Conservation (phyloP, 208 protist genomes). For the Crithidia thermophila region DNA sequence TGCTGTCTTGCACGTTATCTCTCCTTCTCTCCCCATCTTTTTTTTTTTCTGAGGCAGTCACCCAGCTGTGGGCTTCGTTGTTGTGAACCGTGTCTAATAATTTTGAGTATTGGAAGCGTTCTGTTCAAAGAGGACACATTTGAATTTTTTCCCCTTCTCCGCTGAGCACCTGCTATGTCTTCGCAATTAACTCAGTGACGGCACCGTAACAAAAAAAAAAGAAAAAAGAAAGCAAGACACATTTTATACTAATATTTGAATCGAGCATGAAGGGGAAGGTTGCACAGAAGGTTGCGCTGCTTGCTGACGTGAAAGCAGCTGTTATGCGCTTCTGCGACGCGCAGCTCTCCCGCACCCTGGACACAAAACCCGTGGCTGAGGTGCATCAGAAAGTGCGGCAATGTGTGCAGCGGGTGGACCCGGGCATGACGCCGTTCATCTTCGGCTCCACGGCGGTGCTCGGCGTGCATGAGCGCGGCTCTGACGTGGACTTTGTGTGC, state of each 20-base stretch:
- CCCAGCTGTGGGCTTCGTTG: no score
- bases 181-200: neutral
- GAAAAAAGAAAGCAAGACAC: neutral
- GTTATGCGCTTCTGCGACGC: conserved; percentile 25
- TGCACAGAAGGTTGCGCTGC: neutral
- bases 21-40: no score
- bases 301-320: conserved; percentile 22
- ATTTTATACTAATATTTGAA: neutral
- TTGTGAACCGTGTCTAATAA: no score
- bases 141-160: neutral
- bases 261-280: conserved; percentile 13
- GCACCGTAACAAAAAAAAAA: neutral
- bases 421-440: conserved; percentile 58
- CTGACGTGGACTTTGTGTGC: conserved; percentile 84
- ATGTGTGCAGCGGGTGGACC: conserved; percentile 56
- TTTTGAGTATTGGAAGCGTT: no score
- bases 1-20: no score
- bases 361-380: conserved; percentile 52
- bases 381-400: conserved; percentile 43
- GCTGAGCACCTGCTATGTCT: neutral
- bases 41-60: no score
- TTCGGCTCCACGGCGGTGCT: conserved; percentile 86
- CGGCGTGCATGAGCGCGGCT: conserved; percentile 66
- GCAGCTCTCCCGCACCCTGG: conserved; percentile 19
- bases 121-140: no score